These are phyloP conservation scores for Colletotrichum cuscutae DNA, from an alignment of 2,329 filamentous ascomycete species.

Conservation along the genomic window DNA sequence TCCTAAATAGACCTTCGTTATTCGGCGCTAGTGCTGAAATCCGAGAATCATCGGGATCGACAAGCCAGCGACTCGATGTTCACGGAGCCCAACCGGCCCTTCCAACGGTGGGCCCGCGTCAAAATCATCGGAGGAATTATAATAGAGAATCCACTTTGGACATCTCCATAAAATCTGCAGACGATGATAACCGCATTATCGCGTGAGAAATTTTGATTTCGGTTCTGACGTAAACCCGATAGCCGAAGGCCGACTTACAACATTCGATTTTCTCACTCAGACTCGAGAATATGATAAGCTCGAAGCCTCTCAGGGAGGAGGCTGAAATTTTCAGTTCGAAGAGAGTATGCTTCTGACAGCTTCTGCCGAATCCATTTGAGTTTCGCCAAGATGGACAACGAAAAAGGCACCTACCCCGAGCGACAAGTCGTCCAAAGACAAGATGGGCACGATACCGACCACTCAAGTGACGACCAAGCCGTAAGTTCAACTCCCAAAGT, in stretches of 20 bases:
- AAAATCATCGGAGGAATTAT: background rate
- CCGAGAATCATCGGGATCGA: slow-evolving; percentile 1
- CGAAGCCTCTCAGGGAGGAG: background rate
- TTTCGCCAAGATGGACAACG: slow-evolving; percentile 5
- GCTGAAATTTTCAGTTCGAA: background rate
- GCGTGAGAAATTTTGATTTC: background rate
- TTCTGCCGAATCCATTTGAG: background rate
- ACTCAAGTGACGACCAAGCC: background rate
- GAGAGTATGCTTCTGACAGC: background rate
- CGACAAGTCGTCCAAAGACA: background rate
- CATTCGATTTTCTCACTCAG: background rate
- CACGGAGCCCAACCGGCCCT: background rate
- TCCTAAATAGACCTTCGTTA: background rate
- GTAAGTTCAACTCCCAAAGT: background rate
- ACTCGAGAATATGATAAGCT: background rate
- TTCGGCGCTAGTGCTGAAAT: background rate
- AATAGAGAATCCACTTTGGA: background rate
- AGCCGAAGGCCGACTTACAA: slow-evolving; percentile 28
- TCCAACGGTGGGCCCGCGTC: background rate
- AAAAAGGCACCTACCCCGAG: background rate
- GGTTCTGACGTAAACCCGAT: slow-evolving; percentile 18
- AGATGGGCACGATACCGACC: slow-evolving; percentile 7
- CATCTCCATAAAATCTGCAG: background rate
- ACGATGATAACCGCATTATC: background rate
- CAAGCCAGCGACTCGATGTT: background rate